phyloP scores from a whole-genome alignment of 2,329 filamentous ascomycete genomes.

The Colletotrichum orbiculare region DNA sequence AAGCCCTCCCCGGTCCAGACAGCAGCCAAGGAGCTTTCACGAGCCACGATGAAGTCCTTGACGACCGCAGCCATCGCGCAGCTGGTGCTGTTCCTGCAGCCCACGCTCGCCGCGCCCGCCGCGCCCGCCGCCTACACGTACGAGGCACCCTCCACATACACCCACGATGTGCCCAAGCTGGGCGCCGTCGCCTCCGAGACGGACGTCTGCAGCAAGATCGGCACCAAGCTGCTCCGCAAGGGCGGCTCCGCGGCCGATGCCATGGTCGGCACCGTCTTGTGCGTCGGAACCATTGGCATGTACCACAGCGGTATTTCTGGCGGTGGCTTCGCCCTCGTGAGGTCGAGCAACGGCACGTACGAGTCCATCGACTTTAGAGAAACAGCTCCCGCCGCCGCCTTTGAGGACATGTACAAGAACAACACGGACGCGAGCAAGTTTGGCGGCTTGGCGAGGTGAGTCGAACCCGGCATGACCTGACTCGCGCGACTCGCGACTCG shows the following conservation, averaged over 20 bases:
- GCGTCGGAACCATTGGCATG: conserved; percentile 72
- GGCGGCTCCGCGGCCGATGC: conserved; percentile 77
- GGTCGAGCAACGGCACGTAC: conserved; percentile 71
- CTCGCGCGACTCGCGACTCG: too few relatives aligned
- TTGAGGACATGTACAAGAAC: conserved; percentile 83
- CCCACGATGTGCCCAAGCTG: conserved; percentile 38
- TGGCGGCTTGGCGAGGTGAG: conserved; percentile 78
- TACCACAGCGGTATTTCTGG: conserved; percentile 79
- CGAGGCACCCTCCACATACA: too few relatives aligned
- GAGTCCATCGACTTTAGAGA: conserved; percentile 90
- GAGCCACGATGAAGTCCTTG: conserved; percentile 28
- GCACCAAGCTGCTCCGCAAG: conserved; percentile 64
- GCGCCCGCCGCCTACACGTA: background rate
- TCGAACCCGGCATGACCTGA: conserved; percentile 40
- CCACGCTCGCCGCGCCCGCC: conserved; percentile 24
- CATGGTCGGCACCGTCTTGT: conserved; percentile 72
- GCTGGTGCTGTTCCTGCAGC: conserved; percentile 26
- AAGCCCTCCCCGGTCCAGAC: background rate
- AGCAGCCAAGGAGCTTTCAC: background rate
- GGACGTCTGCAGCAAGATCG: conserved; percentile 68
- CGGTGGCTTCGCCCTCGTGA: conserved; percentile 83
- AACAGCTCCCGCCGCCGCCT: conserved; percentile 82
- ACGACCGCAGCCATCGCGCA: conserved; percentile 31
- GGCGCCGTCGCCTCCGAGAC: conserved; percentile 73
- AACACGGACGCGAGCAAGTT: conserved; percentile 71